phyloP scores from a whole-genome alignment of 345 rosid species.

The Gossypium stocksii region DNA sequence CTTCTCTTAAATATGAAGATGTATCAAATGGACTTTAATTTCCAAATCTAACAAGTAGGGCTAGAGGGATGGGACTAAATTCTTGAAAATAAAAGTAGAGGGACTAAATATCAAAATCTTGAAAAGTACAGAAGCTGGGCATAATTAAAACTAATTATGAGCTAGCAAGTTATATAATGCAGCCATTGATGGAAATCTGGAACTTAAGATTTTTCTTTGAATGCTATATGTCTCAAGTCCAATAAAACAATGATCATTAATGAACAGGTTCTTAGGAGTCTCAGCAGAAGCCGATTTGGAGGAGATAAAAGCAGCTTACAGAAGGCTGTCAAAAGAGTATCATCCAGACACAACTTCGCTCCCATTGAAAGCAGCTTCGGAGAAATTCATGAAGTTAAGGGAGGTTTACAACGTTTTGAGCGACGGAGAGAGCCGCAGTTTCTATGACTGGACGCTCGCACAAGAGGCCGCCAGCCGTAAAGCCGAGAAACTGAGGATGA shows the following conservation, averaged over 20 bases:
- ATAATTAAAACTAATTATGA: too few relatives aligned
- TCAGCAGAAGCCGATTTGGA: constrained; percentile 68
- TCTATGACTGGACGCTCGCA: constrained; percentile 90
- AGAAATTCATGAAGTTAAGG: constrained; percentile 75
- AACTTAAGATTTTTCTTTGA: neutral
- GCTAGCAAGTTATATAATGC: too few relatives aligned
- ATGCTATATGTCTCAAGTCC: too few relatives aligned
- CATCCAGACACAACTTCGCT: constrained; percentile 94
- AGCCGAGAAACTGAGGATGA: constrained; percentile 72
- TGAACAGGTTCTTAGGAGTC: constrained; percentile 71
- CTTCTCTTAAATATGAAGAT: too few relatives aligned
- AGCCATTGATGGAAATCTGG: neutral
- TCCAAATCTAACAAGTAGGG: too few relatives aligned
- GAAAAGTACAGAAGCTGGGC: too few relatives aligned
- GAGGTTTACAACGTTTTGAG: constrained; percentile 61
- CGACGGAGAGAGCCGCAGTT: constrained; percentile 56
- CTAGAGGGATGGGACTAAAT: too few relatives aligned
- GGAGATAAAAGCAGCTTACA: constrained; percentile 82
- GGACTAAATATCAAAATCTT: too few relatives aligned
- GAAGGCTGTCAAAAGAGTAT: constrained; percentile 82
- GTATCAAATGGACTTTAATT: too few relatives aligned
- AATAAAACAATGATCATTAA: neutral
- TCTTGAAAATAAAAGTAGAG: too few relatives aligned
- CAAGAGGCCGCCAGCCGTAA: constrained; percentile 83
- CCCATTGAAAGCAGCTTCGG: constrained; percentile 75